phyloP scores from a whole-genome alignment of 2,329 filamentous ascomycete genomes.

The Phialophora tarda region DNA sequence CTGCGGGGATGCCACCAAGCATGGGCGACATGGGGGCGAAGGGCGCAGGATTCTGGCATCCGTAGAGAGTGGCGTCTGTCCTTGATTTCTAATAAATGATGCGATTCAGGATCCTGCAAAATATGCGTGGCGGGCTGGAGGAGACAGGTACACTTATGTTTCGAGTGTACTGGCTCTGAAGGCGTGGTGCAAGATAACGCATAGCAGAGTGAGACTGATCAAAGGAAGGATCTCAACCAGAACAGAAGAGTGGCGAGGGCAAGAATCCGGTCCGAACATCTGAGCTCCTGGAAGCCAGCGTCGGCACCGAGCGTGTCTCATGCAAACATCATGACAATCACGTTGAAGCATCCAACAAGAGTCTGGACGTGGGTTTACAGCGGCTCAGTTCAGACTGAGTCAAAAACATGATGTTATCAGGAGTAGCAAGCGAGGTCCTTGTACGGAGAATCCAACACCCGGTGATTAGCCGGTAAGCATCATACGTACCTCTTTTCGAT shows the following conservation, averaged over 20 bases:
- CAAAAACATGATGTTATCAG: neutral
- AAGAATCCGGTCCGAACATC: neutral
- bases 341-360: neutral
- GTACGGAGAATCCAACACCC: neutral
- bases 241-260: neutral
- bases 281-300: neutral
- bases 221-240: neutral
- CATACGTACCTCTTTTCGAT: neutral
- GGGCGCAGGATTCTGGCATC: neutral
- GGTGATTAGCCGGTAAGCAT: neutral
- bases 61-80: neutral
- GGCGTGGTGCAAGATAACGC: neutral
- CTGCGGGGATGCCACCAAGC: neutral
- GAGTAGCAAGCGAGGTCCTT: neutral
- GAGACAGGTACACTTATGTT: neutral
- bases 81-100: conserved; percentile 4
- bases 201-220: neutral
- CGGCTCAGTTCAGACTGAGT: neutral
- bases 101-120: neutral
- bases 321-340: neutral
- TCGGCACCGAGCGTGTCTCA: neutral
- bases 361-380: neutral
- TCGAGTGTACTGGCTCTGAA: neutral
- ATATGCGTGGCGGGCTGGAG: neutral
- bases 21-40: neutral